phyloP scores from a whole-genome alignment of 1,139 yeast genomes.

The Barnettozyma hawaiiensis region DNA sequence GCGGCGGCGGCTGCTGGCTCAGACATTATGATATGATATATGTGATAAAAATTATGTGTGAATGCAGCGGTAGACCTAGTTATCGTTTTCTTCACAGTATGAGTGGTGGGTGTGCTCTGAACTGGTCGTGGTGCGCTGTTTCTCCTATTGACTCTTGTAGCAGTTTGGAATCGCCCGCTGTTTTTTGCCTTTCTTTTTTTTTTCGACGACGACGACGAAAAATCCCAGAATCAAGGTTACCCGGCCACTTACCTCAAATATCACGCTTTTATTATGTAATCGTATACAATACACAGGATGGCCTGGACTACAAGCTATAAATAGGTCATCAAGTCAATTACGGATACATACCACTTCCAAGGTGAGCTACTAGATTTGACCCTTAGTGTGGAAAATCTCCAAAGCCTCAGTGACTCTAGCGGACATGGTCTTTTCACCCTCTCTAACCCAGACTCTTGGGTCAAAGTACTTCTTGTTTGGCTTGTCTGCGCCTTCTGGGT shows the following conservation, averaged over 20 bases:
- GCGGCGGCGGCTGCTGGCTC: slow-evolving; percentile 13
- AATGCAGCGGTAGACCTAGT: slow-evolving; percentile 4
- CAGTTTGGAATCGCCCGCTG: not conserved
- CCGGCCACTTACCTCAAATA: not conserved
- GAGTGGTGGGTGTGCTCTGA: not conserved
- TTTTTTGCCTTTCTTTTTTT: slow-evolving; percentile 4
- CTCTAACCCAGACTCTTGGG: slow-evolving; percentile 99
- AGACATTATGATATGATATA: slow-evolving; percentile 18
- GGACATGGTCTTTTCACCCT: slow-evolving; percentile 98
- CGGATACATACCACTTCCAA: not conserved
- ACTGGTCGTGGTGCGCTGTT: slow-evolving; percentile 4
- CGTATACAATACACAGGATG: too few relatives aligned
- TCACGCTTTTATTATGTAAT: not conserved
- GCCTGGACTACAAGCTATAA: not conserved
- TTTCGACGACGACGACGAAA: slow-evolving; percentile 6
- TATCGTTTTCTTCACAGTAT: slow-evolving; percentile 1
- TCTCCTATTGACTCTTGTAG: not conserved
- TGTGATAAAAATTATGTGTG: slow-evolving; percentile 1
- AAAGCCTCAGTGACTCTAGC: slow-evolving; percentile 81
- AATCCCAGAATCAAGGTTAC: not conserved
- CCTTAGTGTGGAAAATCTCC: slow-evolving; percentile 76
- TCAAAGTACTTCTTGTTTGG: slow-evolving; percentile 99
- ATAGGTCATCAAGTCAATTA: slow-evolving; percentile 2
- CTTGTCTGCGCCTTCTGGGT: slow-evolving; percentile 98
- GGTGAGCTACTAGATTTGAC: slow-evolving; percentile 47